Conservation (phyloP, 2,329 filamentous ascomycete genomes). For the Aspergillus ibericus region DNA sequence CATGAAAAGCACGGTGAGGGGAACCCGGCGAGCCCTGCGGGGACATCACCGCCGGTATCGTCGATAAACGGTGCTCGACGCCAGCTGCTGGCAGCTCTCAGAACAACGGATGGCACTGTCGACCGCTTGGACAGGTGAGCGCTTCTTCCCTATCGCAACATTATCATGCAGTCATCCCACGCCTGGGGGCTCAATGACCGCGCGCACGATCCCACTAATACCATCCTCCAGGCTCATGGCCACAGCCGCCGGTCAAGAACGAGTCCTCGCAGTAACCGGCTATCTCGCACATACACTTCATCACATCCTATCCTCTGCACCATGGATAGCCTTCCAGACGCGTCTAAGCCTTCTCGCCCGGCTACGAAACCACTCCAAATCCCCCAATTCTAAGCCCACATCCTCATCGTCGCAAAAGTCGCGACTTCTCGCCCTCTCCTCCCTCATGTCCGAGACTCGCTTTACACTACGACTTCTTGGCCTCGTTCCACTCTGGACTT, state of each 20-base stretch:
- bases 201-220: conserved; percentile 29
- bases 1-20: conserved; percentile 23
- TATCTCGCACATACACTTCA: conserved; percentile 66
- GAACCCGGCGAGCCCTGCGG: conserved; percentile 23
- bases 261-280: conserved; percentile 66
- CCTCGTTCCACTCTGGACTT: conserved; percentile 75
- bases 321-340: conserved; percentile 43
- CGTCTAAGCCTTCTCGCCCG: conserved; percentile 43
- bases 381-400: conserved; percentile 14
- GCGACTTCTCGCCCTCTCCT: conserved; percentile 50
- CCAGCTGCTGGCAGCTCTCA: conserved; percentile 29
- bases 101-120: conserved; percentile 30
- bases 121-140: conserved; percentile 33
- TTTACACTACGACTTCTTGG: conserved; percentile 59
- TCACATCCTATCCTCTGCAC: conserved; percentile 59
- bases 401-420: conserved; percentile 34
- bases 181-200: conserved; percentile 37
- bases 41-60: conserved; percentile 9
- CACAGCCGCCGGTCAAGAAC: conserved; percentile 69
- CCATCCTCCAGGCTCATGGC: conserved; percentile 57
- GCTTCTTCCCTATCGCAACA: neutral
- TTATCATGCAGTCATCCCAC: neutral
- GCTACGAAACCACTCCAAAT: conserved; percentile 24
- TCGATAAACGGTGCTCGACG: conserved; percentile 15
- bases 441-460: conserved; percentile 51